Percentiles rank a stretch among this genome's conserved stretches.
phyloP scores from a whole-genome alignment of 352 stramenopile genomes.

The Phytophthora uliginosa region DNA sequence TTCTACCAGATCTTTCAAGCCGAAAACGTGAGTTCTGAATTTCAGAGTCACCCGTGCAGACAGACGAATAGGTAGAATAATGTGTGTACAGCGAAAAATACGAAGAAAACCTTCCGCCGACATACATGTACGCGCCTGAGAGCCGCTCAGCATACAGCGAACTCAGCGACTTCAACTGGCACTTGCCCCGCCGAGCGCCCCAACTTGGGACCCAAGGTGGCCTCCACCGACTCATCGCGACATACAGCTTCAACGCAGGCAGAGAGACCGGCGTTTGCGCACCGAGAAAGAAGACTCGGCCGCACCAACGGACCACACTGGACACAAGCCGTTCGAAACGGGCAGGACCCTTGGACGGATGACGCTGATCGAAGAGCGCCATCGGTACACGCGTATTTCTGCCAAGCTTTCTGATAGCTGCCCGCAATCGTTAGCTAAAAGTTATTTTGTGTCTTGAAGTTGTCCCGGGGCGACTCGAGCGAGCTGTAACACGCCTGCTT shows the following conservation, averaged over 20 bases:
- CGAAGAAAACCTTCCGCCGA: background rate
- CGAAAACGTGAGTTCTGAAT: background rate
- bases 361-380: background rate
- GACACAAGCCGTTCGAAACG: background rate
- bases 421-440: background rate
- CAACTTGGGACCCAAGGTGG: background rate
- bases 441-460: conserved; percentile 6
- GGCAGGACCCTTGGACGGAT: background rate
- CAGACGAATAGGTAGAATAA: background rate
- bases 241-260: background rate
- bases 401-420: background rate
- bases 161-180: background rate
- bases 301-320: background rate
- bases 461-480: background rate
- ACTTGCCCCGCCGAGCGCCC: background rate
- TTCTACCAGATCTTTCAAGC: background rate
- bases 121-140: background rate
- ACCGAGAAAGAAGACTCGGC: background rate
- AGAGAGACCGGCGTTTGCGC: background rate
- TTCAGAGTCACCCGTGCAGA: background rate
- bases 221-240: background rate
- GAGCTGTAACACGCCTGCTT: background rate
- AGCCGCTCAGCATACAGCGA: background rate
- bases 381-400: conserved; percentile 28
- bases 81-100: background rate